A percentile compares a stretch with the other conserved stretches of the same genome.
Evolutionary conservation across 2,329 filamentous ascomycete genomes (phyloP).

Genomic region (Fusarium subtropicale): DNA sequence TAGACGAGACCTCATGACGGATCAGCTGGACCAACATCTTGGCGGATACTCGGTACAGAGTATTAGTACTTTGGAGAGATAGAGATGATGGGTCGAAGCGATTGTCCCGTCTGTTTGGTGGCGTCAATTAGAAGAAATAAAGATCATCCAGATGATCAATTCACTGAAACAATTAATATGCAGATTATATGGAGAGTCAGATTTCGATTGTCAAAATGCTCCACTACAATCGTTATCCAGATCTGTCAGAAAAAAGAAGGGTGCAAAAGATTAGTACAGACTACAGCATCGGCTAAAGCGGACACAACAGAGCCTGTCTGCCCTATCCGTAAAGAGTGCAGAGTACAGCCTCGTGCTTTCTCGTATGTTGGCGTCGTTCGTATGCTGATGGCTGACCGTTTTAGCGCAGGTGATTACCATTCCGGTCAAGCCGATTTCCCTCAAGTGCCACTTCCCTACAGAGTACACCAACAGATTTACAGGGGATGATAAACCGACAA

Average conservation of each 20-base stretch:
- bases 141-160: constrained; percentile 24
- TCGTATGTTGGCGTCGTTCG: constrained; percentile 9
- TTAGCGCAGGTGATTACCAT: neutral
- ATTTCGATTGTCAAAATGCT: neutral
- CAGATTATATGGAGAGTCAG: constrained; percentile 4
- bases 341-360: neutral
- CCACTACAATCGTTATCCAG: neutral
- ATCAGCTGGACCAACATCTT: constrained; percentile 27
- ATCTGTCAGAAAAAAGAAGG: constrained; percentile 3
- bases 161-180: constrained; percentile 15
- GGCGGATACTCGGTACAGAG: neutral
- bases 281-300: constrained; percentile 1
- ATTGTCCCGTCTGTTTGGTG: neutral
- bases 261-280: neutral
- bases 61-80: neutral
- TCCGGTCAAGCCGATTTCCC: constrained; percentile 12
- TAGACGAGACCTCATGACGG: constrained; percentile 18
- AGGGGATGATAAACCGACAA: neutral
- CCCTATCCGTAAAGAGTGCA: neutral
- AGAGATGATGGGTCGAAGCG: neutral
- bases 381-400: neutral
- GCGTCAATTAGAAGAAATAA: constrained; percentile 18
- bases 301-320: neutral
- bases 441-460: neutral
- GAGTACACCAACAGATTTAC: neutral